Conservation (phyloP, 1,139 yeast species). For the Diutina pseudorugosa region DNA sequence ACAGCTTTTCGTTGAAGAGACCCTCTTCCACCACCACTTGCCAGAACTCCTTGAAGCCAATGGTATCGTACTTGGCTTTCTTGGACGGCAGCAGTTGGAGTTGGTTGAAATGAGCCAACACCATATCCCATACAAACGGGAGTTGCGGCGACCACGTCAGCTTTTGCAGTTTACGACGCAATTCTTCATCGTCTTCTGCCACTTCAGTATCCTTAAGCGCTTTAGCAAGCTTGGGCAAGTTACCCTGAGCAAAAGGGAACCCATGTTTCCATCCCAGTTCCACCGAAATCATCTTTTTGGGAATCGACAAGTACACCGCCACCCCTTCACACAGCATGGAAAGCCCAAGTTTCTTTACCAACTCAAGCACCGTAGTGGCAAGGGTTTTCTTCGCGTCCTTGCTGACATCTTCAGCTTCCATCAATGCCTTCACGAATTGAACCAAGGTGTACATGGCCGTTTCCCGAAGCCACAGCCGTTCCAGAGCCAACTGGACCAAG, state of each 20-base stretch:
- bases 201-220: conserved; percentile 50
- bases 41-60: conserved; percentile 66
- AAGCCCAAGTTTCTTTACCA: conserved; percentile 41
- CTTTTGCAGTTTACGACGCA: conserved; percentile 29
- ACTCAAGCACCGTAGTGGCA: conserved; percentile 18
- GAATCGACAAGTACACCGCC: conserved; percentile 50
- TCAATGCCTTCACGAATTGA: conserved; percentile 24
- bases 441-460: conserved; percentile 63
- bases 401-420: conserved; percentile 11
- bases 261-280: conserved; percentile 49
- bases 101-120: conserved; percentile 30
- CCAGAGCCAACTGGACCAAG: conserved; percentile 45
- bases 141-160: conserved; percentile 70
- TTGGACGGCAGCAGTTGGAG: conserved; percentile 11
- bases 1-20: conserved; percentile 62
- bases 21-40: conserved; percentile 67
- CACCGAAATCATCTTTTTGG: conserved; percentile 9
- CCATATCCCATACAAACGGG: conserved; percentile 76
- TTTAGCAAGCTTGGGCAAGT: conserved; percentile 45
- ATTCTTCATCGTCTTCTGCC: conserved; percentile 22
- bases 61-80: conserved; percentile 13
- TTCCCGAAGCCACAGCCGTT: conserved; percentile 82
- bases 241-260: conserved; percentile 64
- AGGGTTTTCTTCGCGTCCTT: conserved; percentile 13
- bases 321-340: conserved; percentile 70